Base-by-base conservation (phyloP, 176 grass and related monocot genomes). In the Chloris gayana region DNA sequence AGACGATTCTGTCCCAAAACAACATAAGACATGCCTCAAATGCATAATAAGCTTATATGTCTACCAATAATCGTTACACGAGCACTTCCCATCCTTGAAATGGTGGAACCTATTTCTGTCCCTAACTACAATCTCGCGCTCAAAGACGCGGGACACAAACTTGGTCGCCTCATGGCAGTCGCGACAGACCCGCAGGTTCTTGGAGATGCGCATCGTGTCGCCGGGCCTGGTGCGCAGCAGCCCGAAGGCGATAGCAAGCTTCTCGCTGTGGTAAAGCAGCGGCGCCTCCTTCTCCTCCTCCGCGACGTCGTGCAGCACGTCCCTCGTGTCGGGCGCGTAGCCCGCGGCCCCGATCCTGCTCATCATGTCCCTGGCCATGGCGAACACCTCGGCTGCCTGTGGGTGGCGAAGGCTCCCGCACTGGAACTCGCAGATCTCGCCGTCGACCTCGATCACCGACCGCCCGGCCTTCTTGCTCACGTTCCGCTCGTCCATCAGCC, bases 41-140 rank as follows among this genome's bases (percentile, higher is more conserved):
- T 6, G 3, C 21, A 54, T 2, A 54, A 54, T 2, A 54, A 22
- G 51, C 51, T 75, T 27, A 30, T 4, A 42, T n/a, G 2, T 73
- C 85, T 69, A 97, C 94, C 94, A 97, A 47, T 97, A 97, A 84
- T 97, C 94, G 44, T 71, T 88, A 65, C 94, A 97, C 27, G 94
- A 97, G 79, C 94, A 97, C 50, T 22, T 59, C 19, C 94, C 94
- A 18, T 84, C 80, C 54, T 44, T 93, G 44, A 94, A 94, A 91
- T 91, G 87, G 73, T 97, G 94, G 79, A 97, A 97, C 25, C 89
- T 75, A 62, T 84, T 93, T 67, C 94, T 83, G 72, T 97, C 94
- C 78, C 94, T 91, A 1, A 94, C 81, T 31, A 97, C 79, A 29
- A 97, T 97, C 66, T 91, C 79, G 1, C 91, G 80, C 37, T 84